Evolutionary conservation across 805 yeast genomes (phyloP).

Genomic region (Kazachstania kunashirensis): DNA sequence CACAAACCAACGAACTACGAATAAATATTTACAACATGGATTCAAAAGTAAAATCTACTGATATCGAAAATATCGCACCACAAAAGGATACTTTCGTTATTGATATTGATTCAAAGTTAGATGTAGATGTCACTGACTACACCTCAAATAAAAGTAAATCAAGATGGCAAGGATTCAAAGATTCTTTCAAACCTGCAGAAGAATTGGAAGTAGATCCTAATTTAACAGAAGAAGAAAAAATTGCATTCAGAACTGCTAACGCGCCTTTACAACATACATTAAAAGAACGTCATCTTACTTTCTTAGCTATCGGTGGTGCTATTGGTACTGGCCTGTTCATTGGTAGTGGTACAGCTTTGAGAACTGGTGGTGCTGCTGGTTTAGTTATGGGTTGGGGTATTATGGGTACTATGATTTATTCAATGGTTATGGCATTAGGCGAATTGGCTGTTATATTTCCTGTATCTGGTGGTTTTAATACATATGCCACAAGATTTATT

Average conservation of each 20-base stretch:
- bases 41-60: background rate
- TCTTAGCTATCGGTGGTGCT: slow-evolving; percentile 64
- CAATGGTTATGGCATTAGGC: slow-evolving; percentile 52
- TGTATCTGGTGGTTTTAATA: slow-evolving; percentile 53
- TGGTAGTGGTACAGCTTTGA: slow-evolving; percentile 54
- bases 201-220: slow-evolving; percentile 30
- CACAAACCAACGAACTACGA: too few relatives aligned
- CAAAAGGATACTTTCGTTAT: slow-evolving; percentile 3
- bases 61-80: background rate
- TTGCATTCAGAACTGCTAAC: slow-evolving; percentile 37
- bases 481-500: slow-evolving; percentile 51
- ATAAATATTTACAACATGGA: too few relatives aligned
- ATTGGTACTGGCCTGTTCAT: slow-evolving; percentile 72
- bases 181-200: slow-evolving; percentile 7
- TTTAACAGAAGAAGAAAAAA: slow-evolving; percentile 37
- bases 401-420: slow-evolving; percentile 46
- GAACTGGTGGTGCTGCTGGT: slow-evolving; percentile 62
- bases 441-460: slow-evolving; percentile 55
- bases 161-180: slow-evolving; percentile 6
- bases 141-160: background rate
- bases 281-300: slow-evolving; percentile 47
- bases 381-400: slow-evolving; percentile 44
- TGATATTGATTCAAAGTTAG: slow-evolving; percentile 2
- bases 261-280: slow-evolving; percentile 49
- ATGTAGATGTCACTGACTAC: background rate